A percentile compares a stretch with the other conserved stretches of the same genome.
Conservation (phyloP, 306 rosid species). For the Vigna mungo region DNA sequence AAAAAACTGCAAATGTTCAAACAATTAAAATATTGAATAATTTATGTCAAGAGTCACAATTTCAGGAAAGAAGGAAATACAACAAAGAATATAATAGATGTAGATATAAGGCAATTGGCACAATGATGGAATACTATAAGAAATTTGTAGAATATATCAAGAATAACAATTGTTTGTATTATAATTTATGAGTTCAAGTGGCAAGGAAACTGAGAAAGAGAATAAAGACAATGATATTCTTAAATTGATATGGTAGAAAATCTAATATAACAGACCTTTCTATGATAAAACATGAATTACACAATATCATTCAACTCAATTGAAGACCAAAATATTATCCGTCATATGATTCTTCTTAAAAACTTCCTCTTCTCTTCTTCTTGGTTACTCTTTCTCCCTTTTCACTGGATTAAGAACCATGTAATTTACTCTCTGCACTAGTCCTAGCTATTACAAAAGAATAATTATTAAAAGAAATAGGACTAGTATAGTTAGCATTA, state of each 20-base stretch:
- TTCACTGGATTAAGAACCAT: neutral
- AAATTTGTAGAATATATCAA: neutral
- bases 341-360: neutral
- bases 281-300: neutral
- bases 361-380: neutral
- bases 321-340: neutral
- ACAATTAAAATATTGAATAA: neutral
- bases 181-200: neutral
- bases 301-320: neutral
- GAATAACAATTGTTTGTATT: slow-evolving; percentile 1
- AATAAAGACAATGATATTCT: neutral
- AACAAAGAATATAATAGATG: neutral
- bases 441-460: neutral
- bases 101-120: neutral
- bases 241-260: neutral
- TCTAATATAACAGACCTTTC: neutral
- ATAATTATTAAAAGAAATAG: neutral
- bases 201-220: neutral
- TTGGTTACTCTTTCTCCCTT: neutral
- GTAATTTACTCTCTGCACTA: neutral
- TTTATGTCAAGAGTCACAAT: neutral
- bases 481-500: neutral
- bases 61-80: neutral
- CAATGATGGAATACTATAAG: neutral
- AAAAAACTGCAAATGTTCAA: neutral